Conservation (phyloP, 192 early-diverging fungal genomes). For the Rhizoclosmatium globosum region DNA sequence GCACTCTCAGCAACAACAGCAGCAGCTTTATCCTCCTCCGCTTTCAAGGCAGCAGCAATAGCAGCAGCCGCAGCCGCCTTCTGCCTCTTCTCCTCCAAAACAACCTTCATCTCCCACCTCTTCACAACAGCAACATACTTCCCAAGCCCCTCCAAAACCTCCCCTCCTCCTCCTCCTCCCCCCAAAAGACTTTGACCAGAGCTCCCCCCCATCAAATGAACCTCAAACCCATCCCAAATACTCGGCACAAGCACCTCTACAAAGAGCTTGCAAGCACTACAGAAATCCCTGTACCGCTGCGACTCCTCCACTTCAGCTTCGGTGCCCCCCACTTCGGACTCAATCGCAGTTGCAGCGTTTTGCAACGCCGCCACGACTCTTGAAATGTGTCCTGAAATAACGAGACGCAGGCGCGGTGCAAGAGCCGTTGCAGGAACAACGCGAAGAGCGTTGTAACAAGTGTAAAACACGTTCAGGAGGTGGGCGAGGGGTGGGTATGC, state of each 20-base stretch:
- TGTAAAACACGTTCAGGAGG: slow-evolving; percentile 71
- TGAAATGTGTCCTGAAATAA: neutral
- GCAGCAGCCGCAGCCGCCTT: neutral
- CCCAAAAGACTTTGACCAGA: neutral
- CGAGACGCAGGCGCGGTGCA: neutral
- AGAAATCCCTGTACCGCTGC: neutral
- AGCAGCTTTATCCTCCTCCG: neutral
- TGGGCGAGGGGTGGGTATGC: slow-evolving; percentile 72
- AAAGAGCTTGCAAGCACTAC: slow-evolving; percentile 1
- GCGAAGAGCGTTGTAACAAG: slow-evolving; percentile 72
- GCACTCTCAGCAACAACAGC: neutral
- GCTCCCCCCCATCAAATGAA: neutral
- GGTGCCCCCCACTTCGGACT: neutral
- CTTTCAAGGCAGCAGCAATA: neutral
- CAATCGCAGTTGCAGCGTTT: neutral
- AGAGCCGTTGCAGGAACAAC: slow-evolving; percentile 10
- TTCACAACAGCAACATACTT: neutral
- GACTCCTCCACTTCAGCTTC: neutral
- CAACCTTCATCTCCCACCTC: neutral
- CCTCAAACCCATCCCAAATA: slow-evolving; percentile 19
- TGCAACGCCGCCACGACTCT: neutral
- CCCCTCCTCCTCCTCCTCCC: too few relatives aligned
- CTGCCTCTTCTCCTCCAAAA: neutral
- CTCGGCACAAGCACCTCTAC: slow-evolving; percentile 27
- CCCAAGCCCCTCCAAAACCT: neutral